These are phyloP conservation scores for Aspergillus fumigatus DNA, from an alignment of 2,329 filamentous ascomycete species.

Conservation along the genomic window DNA sequence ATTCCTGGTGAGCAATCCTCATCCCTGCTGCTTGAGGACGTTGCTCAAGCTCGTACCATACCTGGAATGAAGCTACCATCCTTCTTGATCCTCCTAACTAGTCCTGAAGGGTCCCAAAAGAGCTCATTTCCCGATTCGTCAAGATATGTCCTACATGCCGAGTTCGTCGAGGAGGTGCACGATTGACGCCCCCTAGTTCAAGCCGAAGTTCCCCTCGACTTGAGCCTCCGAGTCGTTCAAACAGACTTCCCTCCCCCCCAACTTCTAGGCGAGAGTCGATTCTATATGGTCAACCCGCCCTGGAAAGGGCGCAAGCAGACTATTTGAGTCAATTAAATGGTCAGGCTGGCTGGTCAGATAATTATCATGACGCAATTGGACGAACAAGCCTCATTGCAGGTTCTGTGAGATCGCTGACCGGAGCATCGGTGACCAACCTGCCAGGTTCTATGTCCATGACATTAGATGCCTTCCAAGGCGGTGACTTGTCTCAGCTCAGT, in stretches of 20 bases:
- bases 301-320: slow-evolving; percentile 27
- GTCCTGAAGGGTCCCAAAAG: slow-evolving; percentile 45
- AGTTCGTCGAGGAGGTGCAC: slow-evolving; percentile 42
- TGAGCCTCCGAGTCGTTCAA: slow-evolving; percentile 29
- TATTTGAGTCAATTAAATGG: slow-evolving; percentile 25
- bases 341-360: slow-evolving; percentile 27
- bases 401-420: slow-evolving; percentile 19
- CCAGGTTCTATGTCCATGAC: slow-evolving; percentile 23
- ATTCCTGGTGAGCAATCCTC: slow-evolving; percentile 43
- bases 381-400: slow-evolving; percentile 18
- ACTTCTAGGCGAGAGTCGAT: slow-evolving; percentile 33
- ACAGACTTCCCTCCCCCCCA: slow-evolving; percentile 35
- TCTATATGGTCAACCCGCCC: slow-evolving; percentile 21
- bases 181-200: slow-evolving; percentile 39
- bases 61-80: neutral
- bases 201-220: slow-evolving; percentile 35
- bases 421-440: slow-evolving; percentile 17
- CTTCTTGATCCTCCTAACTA: neutral
- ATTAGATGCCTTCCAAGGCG: slow-evolving; percentile 27
- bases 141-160: slow-evolving; percentile 49
- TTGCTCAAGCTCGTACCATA: neutral
- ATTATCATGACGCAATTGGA: slow-evolving; percentile 20
- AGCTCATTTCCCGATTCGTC: slow-evolving; percentile 49
- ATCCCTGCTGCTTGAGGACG: neutral
- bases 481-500: slow-evolving; percentile 26